A percentile compares a stretch with the other conserved stretches of the same genome.
Conservation (phyloP, 352 stramenopile species). For the Elongisporangium anandrum region DNA sequence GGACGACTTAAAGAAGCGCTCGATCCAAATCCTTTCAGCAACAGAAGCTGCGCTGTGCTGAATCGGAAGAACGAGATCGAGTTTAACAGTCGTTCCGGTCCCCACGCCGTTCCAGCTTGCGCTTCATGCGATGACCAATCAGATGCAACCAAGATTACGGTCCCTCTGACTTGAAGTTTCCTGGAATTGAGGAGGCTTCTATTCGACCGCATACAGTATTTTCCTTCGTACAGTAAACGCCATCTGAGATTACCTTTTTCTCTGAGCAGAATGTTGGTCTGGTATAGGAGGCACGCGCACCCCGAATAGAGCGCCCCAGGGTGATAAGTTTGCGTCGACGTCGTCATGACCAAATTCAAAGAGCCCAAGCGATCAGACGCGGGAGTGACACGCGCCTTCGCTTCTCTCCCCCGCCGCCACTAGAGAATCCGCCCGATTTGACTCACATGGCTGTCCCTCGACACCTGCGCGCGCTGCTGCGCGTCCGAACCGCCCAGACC, state of each 20-base stretch:
- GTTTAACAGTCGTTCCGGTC: too few species aligned
- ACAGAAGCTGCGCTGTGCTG: too few species aligned
- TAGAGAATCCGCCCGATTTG: background rate
- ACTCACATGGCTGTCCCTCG: background rate
- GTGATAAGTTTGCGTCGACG: background rate
- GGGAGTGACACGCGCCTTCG: background rate
- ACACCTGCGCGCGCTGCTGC: background rate
- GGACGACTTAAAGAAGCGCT: too few species aligned
- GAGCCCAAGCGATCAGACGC: background rate
- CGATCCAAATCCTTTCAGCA: too few species aligned
- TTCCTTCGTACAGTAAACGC: background rate
- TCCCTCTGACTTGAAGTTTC: too few species aligned
- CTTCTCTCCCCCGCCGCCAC: background rate
- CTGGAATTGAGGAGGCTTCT: background rate
- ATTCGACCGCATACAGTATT: background rate
- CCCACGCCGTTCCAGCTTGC: too few species aligned
- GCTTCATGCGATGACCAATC: too few species aligned
- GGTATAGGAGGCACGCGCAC: background rate
- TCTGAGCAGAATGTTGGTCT: background rate
- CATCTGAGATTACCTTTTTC: background rate
- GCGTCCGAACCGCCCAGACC: background rate
- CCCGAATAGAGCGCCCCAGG: background rate
- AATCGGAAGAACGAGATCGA: too few species aligned
- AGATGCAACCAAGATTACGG: too few species aligned
- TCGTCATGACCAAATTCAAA: background rate